Evolutionary conservation across 768 basidiomycete species (phyloP).

Genomic region (Obba rivulosa): DNA sequence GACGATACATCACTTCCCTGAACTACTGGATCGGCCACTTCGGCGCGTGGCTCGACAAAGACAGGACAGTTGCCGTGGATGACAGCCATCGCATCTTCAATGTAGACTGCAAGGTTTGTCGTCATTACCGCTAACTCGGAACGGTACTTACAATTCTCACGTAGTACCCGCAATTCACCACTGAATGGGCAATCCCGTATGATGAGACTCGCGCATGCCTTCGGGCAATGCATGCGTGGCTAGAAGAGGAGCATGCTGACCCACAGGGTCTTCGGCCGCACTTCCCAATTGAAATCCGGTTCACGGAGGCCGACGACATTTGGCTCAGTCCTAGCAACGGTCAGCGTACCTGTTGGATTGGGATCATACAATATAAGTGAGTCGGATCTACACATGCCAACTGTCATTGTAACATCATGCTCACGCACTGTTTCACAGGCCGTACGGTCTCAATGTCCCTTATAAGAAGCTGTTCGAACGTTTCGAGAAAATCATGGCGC

Average conservation of each 20-base stretch:
- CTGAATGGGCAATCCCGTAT: constrained; percentile 91
- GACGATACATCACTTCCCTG: constrained; percentile 55
- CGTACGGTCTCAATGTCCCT: constrained; percentile 78
- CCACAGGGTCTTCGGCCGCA: constrained; percentile 79
- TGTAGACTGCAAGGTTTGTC: constrained; percentile 82
- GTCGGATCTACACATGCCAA: constrained; percentile 22
- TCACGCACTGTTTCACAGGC: constrained; percentile 40
- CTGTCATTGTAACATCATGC: neutral
- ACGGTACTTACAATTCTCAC: constrained; percentile 2
- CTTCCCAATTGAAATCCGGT: constrained; percentile 90
- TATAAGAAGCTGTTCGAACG: constrained; percentile 72
- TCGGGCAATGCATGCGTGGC: constrained; percentile 63
- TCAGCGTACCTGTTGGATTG: constrained; percentile 84
- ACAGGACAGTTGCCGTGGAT: constrained; percentile 57
- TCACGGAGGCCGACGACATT: constrained; percentile 83
- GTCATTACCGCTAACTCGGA: constrained; percentile 1
- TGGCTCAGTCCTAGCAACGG: constrained; percentile 90
- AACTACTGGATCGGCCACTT: constrained; percentile 62
- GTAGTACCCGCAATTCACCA: constrained; percentile 89
- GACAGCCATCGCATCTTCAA: constrained; percentile 86
- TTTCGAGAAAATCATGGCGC: constrained; percentile 67
- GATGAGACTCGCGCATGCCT: constrained; percentile 62
- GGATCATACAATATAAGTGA: constrained; percentile 96
- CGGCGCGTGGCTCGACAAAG: constrained; percentile 61
- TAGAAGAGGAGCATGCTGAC: constrained; percentile 59